phyloP scores from a whole-genome alignment of 257 asterid genomes.

The Solanum dulcamara region DNA sequence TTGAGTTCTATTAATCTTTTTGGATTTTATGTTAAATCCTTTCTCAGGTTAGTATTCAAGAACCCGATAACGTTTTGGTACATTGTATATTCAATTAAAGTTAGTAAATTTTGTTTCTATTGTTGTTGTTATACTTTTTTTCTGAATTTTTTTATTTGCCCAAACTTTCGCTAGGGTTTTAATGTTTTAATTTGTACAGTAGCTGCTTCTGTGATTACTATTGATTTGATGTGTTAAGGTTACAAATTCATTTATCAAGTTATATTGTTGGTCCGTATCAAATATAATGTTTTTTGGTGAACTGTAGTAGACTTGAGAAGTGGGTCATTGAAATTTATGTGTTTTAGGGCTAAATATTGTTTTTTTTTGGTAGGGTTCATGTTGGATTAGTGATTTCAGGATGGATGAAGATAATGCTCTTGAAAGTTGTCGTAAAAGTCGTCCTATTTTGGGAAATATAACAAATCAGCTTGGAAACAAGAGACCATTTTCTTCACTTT shows the following conservation, averaged over 20 bases:
- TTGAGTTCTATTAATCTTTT: not conserved
- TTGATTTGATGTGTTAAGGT: not conserved
- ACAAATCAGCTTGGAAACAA: constrained; percentile 42
- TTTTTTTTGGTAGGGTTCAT: not conserved
- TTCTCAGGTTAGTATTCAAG: not conserved
- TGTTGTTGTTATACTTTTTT: not conserved
- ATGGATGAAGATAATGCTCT: constrained; percentile 33
- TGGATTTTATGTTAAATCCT: not conserved
- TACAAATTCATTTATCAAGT: not conserved
- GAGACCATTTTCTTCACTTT: constrained; percentile 25
- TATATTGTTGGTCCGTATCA: not conserved
- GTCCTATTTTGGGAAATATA: constrained; percentile 42
- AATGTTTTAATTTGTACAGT: not conserved
- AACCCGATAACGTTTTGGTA: not conserved
- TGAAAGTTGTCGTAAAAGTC: constrained; percentile 16
- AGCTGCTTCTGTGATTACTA: not conserved
- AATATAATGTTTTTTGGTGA: not conserved
- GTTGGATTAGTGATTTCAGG: constrained; percentile 1
- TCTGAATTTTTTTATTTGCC: not conserved
- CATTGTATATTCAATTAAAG: not conserved
- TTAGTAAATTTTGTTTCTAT: not conserved
- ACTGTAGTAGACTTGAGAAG: not conserved
- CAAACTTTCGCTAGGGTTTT: not conserved
- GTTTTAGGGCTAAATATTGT: not conserved
- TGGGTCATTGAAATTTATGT: not conserved